phyloP scores from a whole-genome alignment of 2,329 filamentous ascomycete genomes.

The Cladosporium halotolerans region DNA sequence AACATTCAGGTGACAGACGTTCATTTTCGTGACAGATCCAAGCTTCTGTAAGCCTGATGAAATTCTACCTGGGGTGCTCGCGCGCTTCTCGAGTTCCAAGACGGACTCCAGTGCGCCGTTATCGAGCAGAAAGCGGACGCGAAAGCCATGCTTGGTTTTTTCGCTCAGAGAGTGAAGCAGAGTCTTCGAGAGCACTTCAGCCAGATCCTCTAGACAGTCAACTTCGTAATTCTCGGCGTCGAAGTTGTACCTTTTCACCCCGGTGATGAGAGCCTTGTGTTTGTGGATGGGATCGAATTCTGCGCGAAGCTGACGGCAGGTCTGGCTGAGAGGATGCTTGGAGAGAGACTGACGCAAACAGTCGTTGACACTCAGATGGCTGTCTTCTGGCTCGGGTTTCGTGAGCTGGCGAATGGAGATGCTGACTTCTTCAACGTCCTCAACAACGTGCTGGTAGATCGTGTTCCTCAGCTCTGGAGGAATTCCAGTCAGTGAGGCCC shows the following conservation, averaged over 20 bases:
- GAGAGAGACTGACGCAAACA: neutral
- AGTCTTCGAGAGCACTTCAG: neutral
- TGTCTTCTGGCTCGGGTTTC: neutral
- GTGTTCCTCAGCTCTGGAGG: slow-evolving; percentile 14
- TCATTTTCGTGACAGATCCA: too few relatives aligned
- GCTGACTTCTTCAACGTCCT: neutral
- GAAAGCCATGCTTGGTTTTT: neutral
- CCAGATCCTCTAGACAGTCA: neutral
- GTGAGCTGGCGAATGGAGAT: neutral
- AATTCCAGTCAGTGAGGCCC: neutral
- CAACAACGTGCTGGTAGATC: slow-evolving; percentile 14
- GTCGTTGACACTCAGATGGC: neutral
- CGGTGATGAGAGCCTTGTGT: neutral
- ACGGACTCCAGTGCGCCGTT: neutral
- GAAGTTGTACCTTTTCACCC: neutral
- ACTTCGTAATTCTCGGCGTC: neutral
- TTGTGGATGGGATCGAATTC: neutral
- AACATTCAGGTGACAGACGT: too few relatives aligned
- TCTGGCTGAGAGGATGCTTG: neutral
- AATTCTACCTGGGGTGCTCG: too few relatives aligned
- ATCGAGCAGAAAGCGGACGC: neutral
- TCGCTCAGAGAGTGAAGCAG: too few relatives aligned
- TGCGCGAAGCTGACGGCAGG: neutral
- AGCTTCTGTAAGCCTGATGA: too few relatives aligned
- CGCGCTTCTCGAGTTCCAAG: too few relatives aligned